phyloP scores from a whole-genome alignment of 805 yeast species.

The Cyberlindnera samutprakarnensis region DNA sequence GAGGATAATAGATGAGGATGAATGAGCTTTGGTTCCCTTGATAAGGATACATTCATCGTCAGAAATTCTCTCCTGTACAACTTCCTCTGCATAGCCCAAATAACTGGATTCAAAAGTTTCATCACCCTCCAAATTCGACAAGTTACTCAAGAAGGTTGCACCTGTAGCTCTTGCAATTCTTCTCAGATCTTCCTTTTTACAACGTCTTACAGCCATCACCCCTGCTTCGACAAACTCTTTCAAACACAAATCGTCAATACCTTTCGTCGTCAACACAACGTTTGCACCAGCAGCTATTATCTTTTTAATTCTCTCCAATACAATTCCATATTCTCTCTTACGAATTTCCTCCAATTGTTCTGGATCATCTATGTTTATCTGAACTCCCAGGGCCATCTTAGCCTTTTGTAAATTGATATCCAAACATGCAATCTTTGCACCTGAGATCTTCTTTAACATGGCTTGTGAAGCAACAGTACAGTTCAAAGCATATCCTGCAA shows the following conservation, averaged over 20 bases:
- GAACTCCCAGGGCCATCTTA: constrained; percentile 97
- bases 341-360: constrained; percentile 93
- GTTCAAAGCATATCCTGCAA: constrained; percentile 92
- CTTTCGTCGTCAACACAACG: constrained; percentile 90
- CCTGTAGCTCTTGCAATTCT: constrained; percentile 98
- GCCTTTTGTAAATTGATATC: constrained; percentile 94
- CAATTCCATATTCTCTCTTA: constrained; percentile 80
- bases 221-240: constrained; percentile 85
- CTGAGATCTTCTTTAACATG: constrained; percentile 65
- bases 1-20: constrained; percentile 83
- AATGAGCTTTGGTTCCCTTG: constrained; percentile 89
- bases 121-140: constrained; percentile 93
- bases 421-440: constrained; percentile 80
- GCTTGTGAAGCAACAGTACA: constrained; percentile 98
- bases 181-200: constrained; percentile 92
- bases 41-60: constrained; percentile 96
- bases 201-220: constrained; percentile 88
- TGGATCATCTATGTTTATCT: constrained; percentile 94
- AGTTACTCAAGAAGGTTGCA: constrained; percentile 77
- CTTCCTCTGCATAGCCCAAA: constrained; percentile 90
- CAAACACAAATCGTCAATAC: constrained; percentile 97
- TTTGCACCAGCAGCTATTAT: constrained; percentile 82
- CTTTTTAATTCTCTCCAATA: constrained; percentile 64
- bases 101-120: constrained; percentile 73
- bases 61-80: constrained; percentile 80